Percentiles rank a stretch among this genome's conserved stretches.
These are phyloP conservation scores for Xylona heveae DNA, from an alignment of 495 filamentous ascomycete species.

Conservation along the genomic window DNA sequence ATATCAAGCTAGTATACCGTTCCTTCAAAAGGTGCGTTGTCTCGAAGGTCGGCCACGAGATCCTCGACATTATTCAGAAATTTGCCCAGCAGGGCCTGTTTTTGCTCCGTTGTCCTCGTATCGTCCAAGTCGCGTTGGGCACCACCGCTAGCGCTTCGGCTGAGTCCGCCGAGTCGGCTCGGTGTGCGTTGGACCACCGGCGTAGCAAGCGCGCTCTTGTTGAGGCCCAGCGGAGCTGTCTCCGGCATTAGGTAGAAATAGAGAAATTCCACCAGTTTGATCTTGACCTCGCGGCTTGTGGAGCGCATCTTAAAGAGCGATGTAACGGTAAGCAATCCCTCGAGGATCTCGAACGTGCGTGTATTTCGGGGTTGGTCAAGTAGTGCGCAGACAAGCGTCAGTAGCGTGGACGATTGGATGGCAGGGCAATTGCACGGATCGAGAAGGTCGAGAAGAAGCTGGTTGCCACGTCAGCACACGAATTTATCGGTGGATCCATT, in stretches of 20 bases:
- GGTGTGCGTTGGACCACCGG: too few relatives aligned
- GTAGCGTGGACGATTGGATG: conserved; percentile 72
- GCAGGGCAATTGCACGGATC: conserved; percentile 81
- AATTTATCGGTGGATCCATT: too few relatives aligned
- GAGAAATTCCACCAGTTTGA: conserved; percentile 83
- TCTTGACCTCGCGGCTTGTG: conserved; percentile 71
- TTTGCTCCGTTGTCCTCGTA: conserved; percentile 67
- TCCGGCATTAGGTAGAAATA: conserved; percentile 98
- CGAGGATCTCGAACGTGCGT: conserved; percentile 78
- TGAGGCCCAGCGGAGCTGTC: conserved; percentile 28
- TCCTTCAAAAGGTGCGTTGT: conserved; percentile 45
- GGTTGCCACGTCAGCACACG: conserved; percentile 7
- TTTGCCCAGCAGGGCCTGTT: conserved; percentile 59
- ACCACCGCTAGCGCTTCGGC: too few relatives aligned
- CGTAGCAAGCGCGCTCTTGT: too few relatives aligned
- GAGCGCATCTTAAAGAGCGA: conserved; percentile 72
- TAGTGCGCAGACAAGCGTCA: conserved; percentile 75
- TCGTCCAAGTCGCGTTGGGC: too few relatives aligned
- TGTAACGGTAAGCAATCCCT: conserved; percentile 83
- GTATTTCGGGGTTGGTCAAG: conserved; percentile 68
- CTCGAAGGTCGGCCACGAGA: conserved; percentile 72
- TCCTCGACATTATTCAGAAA: conserved; percentile 84
- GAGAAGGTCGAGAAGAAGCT: conserved; percentile 81
- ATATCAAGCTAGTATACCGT: too few relatives aligned
- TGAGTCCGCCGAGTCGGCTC: too few relatives aligned